Evolutionary conservation across 169 alveolate species (phyloP).

Genomic region (Theileria equi): DNA sequence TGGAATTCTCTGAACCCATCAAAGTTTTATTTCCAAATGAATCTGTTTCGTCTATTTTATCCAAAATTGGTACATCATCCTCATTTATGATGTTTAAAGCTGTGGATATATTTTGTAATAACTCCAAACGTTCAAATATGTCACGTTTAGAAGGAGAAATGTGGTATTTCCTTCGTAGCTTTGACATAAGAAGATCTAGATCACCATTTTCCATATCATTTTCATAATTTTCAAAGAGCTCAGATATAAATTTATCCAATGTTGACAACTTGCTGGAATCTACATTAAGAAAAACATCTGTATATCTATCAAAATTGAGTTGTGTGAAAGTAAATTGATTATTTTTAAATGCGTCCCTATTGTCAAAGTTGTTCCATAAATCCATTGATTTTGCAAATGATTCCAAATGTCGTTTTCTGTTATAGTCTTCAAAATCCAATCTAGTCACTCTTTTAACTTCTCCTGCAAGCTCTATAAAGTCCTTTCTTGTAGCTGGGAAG

Average conservation of each 20-base stretch:
- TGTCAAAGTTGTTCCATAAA: conserved; percentile 42
- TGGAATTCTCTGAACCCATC: conserved; percentile 24
- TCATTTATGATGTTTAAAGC: background rate
- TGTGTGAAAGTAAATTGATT: background rate
- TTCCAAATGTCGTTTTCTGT: conserved; percentile 57
- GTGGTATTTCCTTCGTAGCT: conserved; percentile 61
- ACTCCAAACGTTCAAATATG: conserved; percentile 36
- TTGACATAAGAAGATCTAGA: conserved; percentile 31
- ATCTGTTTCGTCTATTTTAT: background rate
- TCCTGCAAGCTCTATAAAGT: conserved; percentile 57
- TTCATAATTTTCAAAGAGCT: conserved; percentile 19
- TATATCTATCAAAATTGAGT: conserved; percentile 37
- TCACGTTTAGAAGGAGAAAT: conserved; percentile 75
- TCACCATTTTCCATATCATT: conserved; percentile 15
- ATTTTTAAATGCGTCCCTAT: background rate
- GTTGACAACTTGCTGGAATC: conserved; percentile 20
- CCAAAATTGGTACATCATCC: background rate
- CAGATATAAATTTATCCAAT: conserved; percentile 40
- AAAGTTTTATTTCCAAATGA: background rate
- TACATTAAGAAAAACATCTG: conserved; percentile 23
- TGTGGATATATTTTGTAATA: conserved; percentile 16
- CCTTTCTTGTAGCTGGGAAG: conserved; percentile 56
- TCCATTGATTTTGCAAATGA: conserved; percentile 62
- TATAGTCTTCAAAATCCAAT: conserved; percentile 44
- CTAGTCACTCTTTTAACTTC: conserved; percentile 57